Evolutionary conservation across 1,284 basidiomycete genomes (phyloP).

Genomic region (Moniliophthora roreri): DNA sequence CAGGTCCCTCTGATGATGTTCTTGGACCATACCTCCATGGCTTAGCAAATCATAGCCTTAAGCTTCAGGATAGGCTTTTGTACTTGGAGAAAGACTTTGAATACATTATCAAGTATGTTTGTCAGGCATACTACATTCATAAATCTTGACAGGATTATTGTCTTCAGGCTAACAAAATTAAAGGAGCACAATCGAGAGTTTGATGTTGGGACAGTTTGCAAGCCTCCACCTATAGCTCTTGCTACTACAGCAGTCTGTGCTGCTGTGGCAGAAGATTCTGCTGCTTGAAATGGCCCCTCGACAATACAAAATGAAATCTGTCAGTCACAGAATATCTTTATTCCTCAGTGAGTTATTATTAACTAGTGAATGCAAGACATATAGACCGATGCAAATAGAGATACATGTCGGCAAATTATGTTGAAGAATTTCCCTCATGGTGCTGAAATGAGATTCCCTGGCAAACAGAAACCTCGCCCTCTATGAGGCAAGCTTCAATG

Average conservation of each 20-base stretch:
- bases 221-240: constrained; percentile 5
- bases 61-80: background rate
- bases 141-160: no score
- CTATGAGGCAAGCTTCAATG: background rate
- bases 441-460: constrained; percentile 7
- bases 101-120: constrained; percentile 4
- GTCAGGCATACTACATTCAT: background rate
- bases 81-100: constrained; percentile 1
- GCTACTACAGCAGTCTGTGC: constrained; percentile 2
- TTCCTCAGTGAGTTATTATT: background rate
- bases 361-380: no score
- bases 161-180: constrained; percentile 2
- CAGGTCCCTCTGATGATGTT: no score
- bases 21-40: no score
- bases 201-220: constrained; percentile 1
- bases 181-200: constrained; percentile 4
- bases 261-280: background rate
- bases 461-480: constrained; percentile 1
- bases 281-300: background rate
- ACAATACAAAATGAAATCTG: constrained; percentile 1
- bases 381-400: no score
- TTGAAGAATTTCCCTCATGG: background rate
- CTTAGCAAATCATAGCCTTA: background rate
- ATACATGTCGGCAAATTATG: no score
- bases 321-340: background rate